Base-by-base conservation (phyloP, 345 rosid genomes). In the Tarenaya hassleriana region DNA sequence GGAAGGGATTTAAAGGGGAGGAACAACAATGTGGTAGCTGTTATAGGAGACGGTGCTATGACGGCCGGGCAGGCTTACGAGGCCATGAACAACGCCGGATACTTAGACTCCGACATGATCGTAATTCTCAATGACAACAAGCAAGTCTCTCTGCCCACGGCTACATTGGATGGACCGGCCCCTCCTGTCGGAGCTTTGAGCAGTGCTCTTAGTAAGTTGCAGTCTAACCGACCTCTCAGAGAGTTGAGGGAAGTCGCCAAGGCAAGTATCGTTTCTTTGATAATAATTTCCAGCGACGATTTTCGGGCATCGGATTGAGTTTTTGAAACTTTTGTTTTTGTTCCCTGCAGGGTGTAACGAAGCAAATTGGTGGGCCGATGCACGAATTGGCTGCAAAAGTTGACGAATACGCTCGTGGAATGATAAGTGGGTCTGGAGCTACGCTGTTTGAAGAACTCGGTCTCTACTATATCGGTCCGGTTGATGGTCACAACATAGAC, bases 41-140 rank as follows among this genome's bases (percentile, higher is more conserved):
- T 91, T 43, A 91, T 91, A 15, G 96, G 98, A 13, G 98, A 92
- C 54, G 98, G 96, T 46, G 98, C 98, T 16, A 92, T 92, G 98
- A 92, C 98, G 1, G 98, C 98, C 16, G 98, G 98, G n/a, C 96
- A 92, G 52, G 98, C 98, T 67, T 92, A 84, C 53, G 98, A 92
- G 73, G 96, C 98, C 15, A 87, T 92, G 98, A 92, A 92, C 80
- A 92, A 87, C 43, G 94, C 98, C 0, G 98, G 98, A 13, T 92
- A 92, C 73, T 68, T 92, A 18, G 98, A 92, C 63, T 83, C 98
- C 0, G 96, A 92, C 61, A 92, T 87, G 98, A 82, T 87, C 53
- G 95, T 92, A 57, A 84, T 92, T 56, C 96, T 92, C 33, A 92
- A 92, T 57, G 98, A 92, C 75, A 92, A 92, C 80, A 92, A 87